Evolutionary conservation across 2,329 filamentous ascomycete species (phyloP), one percentile per base, ranked within the genome.

Genomic region (Dactylellina sp.): DNA sequence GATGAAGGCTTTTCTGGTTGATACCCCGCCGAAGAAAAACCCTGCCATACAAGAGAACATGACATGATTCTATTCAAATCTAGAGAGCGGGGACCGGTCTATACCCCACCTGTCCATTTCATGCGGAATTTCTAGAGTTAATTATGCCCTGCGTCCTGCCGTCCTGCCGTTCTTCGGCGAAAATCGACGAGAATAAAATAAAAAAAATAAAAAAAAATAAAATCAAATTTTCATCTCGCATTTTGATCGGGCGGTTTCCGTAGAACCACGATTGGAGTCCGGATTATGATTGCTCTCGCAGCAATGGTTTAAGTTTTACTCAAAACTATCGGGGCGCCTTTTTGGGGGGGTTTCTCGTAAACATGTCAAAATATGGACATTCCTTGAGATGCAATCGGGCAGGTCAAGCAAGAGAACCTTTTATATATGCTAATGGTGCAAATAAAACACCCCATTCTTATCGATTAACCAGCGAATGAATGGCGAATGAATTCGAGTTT

Each of bases 321-420:
- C n/a, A 63, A 40, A 32, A 49, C 37, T 50, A 42, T 40, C 65
- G 63, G 50, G n/a, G 9, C 32, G 24, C 2, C 7, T 50, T 50
- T 9, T 6, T n/a, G 28, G 16, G 7, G n/a, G n/a, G n/a, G n/a
- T n/a, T 40, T 40, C 37, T 40, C 37, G 12, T 6, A 40, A 40
- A 40, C 37, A 40, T 52, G 49, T 37, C 49, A 22, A 24, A 28
- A 50, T 55, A 20, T 35, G 40, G 53, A 60, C 68, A 74, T 74
- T 74, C 70, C 49, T 50, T 7, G 28, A 62, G 47, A 55, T 66
- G 70, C 70, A 74, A 74, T 74, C 61, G 44, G 70, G 70, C 40
- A 66, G 61, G 61, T 62, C 61, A 32, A 28, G 18, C 56, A 35
- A 24, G 37, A 28, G 42, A 20, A 32, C 47, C 46, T 47, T 62